phyloP scores from a whole-genome alignment of 495 filamentous ascomycete species.

The Sabuloglossum arenarium region DNA sequence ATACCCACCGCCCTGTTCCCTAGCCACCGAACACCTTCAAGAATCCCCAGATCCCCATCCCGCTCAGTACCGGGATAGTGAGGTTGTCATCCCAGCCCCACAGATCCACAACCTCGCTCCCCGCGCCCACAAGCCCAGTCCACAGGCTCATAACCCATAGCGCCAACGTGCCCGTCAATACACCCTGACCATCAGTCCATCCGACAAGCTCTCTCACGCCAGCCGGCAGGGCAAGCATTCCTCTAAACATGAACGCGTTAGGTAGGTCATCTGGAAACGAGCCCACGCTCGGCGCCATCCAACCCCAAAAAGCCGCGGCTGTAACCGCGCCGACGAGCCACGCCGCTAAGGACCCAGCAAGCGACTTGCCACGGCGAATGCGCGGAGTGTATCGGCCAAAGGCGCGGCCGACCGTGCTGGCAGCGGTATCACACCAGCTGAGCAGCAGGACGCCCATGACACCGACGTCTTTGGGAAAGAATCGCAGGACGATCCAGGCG shows the following conservation, averaged over 20 bases:
- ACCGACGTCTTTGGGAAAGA: slow-evolving; percentile 87
- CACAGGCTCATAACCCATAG: slow-evolving; percentile 72
- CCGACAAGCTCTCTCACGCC: slow-evolving; percentile 19
- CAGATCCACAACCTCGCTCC: slow-evolving; percentile 76
- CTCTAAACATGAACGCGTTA: slow-evolving; percentile 63
- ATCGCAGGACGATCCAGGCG: slow-evolving; percentile 62
- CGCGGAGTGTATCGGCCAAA: slow-evolving; percentile 76
- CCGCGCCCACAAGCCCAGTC: slow-evolving; percentile 67
- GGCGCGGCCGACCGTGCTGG: slow-evolving; percentile 73
- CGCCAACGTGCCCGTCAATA: slow-evolving; percentile 45
- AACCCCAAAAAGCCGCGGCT: slow-evolving; percentile 74
- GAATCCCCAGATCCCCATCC: slow-evolving; percentile 80
- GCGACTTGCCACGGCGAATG: slow-evolving; percentile 69
- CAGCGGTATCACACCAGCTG: slow-evolving; percentile 95
- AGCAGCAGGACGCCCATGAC: slow-evolving; percentile 74
- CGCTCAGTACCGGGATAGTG: slow-evolving; percentile 83
- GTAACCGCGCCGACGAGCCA: slow-evolving; percentile 61
- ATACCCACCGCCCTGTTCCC: neutral
- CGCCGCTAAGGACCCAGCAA: slow-evolving; percentile 74
- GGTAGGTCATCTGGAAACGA: slow-evolving; percentile 43
- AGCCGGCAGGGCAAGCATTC: slow-evolving; percentile 41
- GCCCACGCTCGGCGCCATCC: slow-evolving; percentile 47
- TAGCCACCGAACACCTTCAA: slow-evolving; percentile 59
- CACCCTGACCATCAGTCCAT: slow-evolving; percentile 20
- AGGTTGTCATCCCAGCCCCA: slow-evolving; percentile 94